Percentiles rank a stretch among this genome's conserved stretches.
Conservation (phyloP, 257 asterid genomes). For the Perilla frutescens region DNA sequence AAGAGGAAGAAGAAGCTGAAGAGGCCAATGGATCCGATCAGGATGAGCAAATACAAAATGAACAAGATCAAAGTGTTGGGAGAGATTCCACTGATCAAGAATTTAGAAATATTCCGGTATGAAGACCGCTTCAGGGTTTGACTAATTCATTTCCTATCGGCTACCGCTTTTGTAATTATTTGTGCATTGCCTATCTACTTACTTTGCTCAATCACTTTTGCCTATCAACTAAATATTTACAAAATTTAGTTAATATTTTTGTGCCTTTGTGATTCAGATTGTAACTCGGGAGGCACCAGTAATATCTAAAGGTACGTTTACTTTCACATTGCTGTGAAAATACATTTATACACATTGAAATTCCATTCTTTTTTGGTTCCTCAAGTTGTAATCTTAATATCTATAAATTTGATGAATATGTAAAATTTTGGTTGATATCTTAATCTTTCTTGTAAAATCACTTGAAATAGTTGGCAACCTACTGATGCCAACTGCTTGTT, state of each 20-base stretch:
- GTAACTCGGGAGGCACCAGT: conserved; percentile 47
- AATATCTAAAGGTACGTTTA: conserved; percentile 55
- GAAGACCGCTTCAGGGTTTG: conserved; percentile 10
- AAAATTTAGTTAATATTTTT: conserved; percentile 34
- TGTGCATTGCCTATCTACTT: conserved; percentile 3
- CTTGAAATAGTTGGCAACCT: background rate
- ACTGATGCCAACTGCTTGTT: background rate
- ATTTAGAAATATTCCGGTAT: conserved; percentile 55
- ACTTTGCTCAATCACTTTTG: conserved; percentile 4
- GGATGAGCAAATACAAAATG: conserved; percentile 46
- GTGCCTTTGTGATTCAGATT: conserved; percentile 56
- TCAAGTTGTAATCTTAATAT: background rate
- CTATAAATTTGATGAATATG: conserved; percentile 6
- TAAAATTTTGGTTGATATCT: background rate
- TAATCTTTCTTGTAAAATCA: background rate
- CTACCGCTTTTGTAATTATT: conserved; percentile 11
- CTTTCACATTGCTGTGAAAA: background rate
- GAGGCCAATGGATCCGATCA: conserved; percentile 42
- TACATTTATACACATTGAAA: too few species aligned
- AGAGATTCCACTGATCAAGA: conserved; percentile 40
- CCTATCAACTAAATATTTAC: background rate
- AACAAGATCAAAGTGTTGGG: conserved; percentile 28
- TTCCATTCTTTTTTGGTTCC: background rate
- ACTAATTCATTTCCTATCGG: conserved; percentile 7
- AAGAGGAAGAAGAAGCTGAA: conserved; percentile 88